Conservation (phyloP, 2,329 filamentous ascomycete species). For the Acrodontium crateriforme region DNA sequence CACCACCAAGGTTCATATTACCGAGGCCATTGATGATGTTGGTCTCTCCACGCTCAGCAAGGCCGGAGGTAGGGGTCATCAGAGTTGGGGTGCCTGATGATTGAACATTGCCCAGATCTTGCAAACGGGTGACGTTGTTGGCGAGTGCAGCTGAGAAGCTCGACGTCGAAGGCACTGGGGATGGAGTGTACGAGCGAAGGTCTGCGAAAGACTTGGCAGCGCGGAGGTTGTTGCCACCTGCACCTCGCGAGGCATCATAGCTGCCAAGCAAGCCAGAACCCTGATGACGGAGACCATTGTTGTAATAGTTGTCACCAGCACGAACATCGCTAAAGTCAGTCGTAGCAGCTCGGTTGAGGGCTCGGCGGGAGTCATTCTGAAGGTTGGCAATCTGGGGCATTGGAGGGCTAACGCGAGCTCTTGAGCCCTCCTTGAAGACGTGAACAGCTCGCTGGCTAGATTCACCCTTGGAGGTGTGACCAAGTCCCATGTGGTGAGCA, state of each 20-base stretch:
- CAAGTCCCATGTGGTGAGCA: constrained; percentile 85
- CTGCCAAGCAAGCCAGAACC: constrained; percentile 65
- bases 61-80: constrained; percentile 38
- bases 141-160: constrained; percentile 64
- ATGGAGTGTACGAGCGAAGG: constrained; percentile 85
- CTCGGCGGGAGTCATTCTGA: constrained; percentile 66
- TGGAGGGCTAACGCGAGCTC: constrained; percentile 45
- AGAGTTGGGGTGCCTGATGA: constrained; percentile 54
- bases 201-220: constrained; percentile 96
- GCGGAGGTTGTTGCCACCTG: constrained; percentile 65
- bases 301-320: constrained; percentile 55
- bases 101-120: constrained; percentile 44
- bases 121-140: constrained; percentile 48
- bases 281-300: constrained; percentile 63
- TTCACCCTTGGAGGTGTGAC: constrained; percentile 78
- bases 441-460: constrained; percentile 83
- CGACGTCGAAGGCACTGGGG: constrained; percentile 75
- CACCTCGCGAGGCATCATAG: constrained; percentile 57
- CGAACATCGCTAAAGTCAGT: constrained; percentile 85
- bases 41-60: constrained; percentile 17
- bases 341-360: constrained; percentile 85
- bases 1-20: constrained; percentile 43
- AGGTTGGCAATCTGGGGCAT: constrained; percentile 52
- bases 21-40: constrained; percentile 50
- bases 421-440: constrained; percentile 58